Percentiles rank a stretch among this genome's conserved stretches.
These are phyloP conservation scores for Dendrobium huoshanense DNA, from an alignment of 106 monocot species.

Conservation along the genomic window DNA sequence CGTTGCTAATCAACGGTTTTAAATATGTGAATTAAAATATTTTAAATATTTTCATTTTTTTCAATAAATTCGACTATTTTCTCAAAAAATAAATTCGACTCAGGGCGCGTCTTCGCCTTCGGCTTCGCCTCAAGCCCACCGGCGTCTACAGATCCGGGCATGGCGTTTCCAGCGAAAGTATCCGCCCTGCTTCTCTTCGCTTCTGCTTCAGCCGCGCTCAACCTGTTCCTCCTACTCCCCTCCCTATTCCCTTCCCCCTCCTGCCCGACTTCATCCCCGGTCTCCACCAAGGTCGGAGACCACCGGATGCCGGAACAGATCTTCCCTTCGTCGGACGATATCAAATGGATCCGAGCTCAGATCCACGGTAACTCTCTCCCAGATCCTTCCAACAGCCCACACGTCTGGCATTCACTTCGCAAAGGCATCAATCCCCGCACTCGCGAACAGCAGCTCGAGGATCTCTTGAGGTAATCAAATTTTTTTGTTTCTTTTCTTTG, in stretches of 20 bases:
- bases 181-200: not conserved
- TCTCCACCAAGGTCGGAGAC: not conserved
- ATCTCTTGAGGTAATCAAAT: slow-evolving; percentile 23
- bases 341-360: slow-evolving; percentile 50
- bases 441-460: slow-evolving; percentile 51
- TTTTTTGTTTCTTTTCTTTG: not conserved
- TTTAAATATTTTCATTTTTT: too few relatives aligned
- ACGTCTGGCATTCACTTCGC: slow-evolving; percentile 41
- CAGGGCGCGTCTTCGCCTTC: too few relatives aligned
- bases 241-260: slow-evolving; percentile 17
- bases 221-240: slow-evolving; percentile 25
- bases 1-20: too few relatives aligned
- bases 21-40: too few relatives aligned
- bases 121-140: too few relatives aligned
- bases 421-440: slow-evolving; percentile 74
- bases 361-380: slow-evolving; percentile 30
- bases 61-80: too few relatives aligned
- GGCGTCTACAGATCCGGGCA: not conserved
- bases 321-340: slow-evolving; percentile 28
- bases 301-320: slow-evolving; percentile 8
- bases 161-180: not conserved
- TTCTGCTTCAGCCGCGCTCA: slow-evolving; percentile 14
- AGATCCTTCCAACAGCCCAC: slow-evolving; percentile 34
- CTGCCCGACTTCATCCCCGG: not conserved
- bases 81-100: too few relatives aligned